Evolutionary conservation across 495 filamentous ascomycete genomes (phyloP), one percentile per base, ranked within the genome.

Genomic region (Penicillium diatomitis): DNA sequence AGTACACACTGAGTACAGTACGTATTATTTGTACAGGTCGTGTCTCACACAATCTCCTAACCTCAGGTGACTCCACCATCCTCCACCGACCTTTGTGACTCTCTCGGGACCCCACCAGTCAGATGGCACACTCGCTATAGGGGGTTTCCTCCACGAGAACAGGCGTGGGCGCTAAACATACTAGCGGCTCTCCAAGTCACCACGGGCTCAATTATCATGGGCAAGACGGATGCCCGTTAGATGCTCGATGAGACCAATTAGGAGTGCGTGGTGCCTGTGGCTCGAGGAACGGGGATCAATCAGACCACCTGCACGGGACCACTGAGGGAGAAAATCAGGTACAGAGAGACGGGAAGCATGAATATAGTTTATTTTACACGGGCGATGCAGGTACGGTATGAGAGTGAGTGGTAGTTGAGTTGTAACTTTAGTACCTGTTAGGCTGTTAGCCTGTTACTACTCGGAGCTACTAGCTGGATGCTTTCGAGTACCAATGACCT

Each of bases 111-210:
- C 27, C 6, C 41, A 32, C 41, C 41, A 44, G 41, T 44, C n/a
- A 38, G 31, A 0, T 32, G 32, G 4, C 30, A 12, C 4, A 0
- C 5, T 32, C 29, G 31, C 1, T 9, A 20, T 34, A 12, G 46
- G 30, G 46, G 35, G 30, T 33, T 32, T 27, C 4, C 32, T 41
- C 11, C 38, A 46, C 52, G 49, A 49, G 47, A 43, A 46, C 49
- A 42, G 30, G 12, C 32, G 12, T 32, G 34, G 8, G 49, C 49
- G 43, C 54, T 56, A 56, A 47, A 3, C 6, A 36, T 35, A 28
- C 48, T 57, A 57, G 55, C 41, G 55, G 41, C 48, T 45, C 10
- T 28, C 40, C 50, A 57, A 53, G 50, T 53, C 53, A 53, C 51
- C 34, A 37, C 41, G 28, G 33, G 28, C 46, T n/a, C 46, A 6